phyloP scores from a whole-genome alignment of 306 rosid genomes.

The Fragaria vesca region DNA sequence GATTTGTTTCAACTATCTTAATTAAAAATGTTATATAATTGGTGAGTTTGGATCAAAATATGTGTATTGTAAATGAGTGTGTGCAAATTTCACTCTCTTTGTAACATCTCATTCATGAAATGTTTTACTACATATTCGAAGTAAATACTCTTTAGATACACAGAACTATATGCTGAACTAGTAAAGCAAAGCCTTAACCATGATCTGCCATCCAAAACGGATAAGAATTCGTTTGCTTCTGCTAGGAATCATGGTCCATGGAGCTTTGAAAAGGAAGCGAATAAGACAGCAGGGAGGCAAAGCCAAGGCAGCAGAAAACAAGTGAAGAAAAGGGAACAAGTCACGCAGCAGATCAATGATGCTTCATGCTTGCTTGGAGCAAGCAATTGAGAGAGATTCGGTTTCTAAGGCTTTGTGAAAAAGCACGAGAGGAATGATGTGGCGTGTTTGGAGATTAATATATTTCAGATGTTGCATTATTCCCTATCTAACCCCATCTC shows the following conservation, averaged over 20 bases:
- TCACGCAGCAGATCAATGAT: constrained; percentile 51
- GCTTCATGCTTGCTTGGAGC: constrained; percentile 64
- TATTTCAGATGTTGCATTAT: neutral
- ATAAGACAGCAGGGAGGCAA: constrained; percentile 33
- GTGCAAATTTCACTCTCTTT: no score
- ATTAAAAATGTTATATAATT: no score
- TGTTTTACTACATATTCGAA: no score
- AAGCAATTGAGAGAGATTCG: constrained; percentile 50
- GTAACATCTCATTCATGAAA: no score
- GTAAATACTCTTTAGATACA: no score
- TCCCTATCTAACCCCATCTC: neutral
- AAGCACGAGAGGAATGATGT: constrained; percentile 57
- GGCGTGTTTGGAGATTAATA: constrained; percentile 40
- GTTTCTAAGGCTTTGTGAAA: constrained; percentile 20
- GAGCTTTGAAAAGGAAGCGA: constrained; percentile 29
- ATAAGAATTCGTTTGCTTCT: constrained; percentile 1
- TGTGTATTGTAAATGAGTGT: no score
- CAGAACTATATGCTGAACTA: neutral
- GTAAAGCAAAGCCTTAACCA: neutral
- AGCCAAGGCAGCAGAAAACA: constrained; percentile 1
- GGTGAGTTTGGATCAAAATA: no score
- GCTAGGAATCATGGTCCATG: neutral
- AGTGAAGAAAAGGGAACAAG: constrained; percentile 27
- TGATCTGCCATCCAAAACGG: neutral
- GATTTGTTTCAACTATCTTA: neutral